A percentile compares a stretch with the other conserved stretches of the same genome.
Evolutionary conservation across 108 stramenopile genomes (phyloP).

Genomic region (Skeletonema menzelii): DNA sequence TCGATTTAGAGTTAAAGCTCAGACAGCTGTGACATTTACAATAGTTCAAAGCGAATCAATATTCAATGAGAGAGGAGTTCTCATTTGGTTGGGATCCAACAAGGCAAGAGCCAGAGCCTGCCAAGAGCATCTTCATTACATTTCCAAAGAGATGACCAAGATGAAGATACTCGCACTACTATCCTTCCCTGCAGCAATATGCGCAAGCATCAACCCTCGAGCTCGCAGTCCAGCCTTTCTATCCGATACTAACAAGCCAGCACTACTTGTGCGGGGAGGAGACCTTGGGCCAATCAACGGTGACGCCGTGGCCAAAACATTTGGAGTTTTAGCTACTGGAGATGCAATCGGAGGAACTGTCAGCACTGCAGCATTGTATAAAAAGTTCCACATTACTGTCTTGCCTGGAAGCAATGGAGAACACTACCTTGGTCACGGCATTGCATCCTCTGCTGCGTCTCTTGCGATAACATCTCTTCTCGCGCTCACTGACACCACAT

Average conservation of each 20-base stretch:
- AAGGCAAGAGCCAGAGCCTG: too few species aligned
- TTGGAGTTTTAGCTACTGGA: constrained; percentile 17
- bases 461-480: constrained; percentile 17
- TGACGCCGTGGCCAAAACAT: constrained; percentile 13
- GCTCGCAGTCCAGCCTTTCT: not conserved
- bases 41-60: not conserved
- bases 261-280: constrained; percentile 14
- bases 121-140: too few species aligned
- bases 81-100: not conserved
- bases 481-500: constrained; percentile 14
- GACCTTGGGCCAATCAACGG: constrained; percentile 20
- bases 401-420: constrained; percentile 16
- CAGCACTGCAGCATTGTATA: constrained; percentile 2
- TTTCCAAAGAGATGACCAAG: not conserved
- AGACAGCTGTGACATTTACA: not conserved
- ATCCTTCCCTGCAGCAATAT: not conserved
- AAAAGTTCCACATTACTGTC: constrained; percentile 3
- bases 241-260: not conserved
- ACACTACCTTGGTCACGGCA: constrained; percentile 24
- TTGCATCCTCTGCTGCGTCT: constrained; percentile 19
- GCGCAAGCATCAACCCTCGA: not conserved
- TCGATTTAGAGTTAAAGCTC: too few species aligned
- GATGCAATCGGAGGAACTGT: constrained; percentile 19
- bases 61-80: not conserved
- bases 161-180: not conserved